Evolutionary conservation across 2,329 filamentous ascomycete genomes (phyloP), one percentile per base, ranked within the genome.

Genomic region (Alternaria panax): DNA sequence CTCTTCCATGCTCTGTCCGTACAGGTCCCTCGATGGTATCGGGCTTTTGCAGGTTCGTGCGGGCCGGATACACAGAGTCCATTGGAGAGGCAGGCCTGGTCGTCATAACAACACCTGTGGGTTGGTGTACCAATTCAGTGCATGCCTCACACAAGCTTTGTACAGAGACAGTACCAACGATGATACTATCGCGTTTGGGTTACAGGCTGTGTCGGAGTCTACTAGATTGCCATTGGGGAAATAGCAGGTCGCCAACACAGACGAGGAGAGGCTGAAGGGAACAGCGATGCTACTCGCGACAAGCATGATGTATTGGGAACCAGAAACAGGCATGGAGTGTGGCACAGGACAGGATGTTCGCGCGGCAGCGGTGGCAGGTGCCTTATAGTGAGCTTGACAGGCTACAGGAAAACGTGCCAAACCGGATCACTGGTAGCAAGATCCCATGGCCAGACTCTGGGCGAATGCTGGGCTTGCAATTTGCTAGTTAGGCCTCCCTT

Each of bases 41-140:
- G 66, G 25, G 67, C 60, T 40, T 65, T 59, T 0, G 42, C 59
- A n/a, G 55, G 48, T 32, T 67, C 60, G 38, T 70, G 66, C 14
- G 71, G 70, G 32, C 73, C 67, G 18, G 67, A 69, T 3, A 71
- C 68, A 47, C 69, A 73, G 30, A 74, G 68, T 8, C 70, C 71
- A 24, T 74, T 74, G 18, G 69, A 72, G n/a, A 74, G 63, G 56
- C 71, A 74, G 12, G 71, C 70, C 63, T 74, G 71, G 16, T 66
- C 60, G 14, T 72, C 62, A 41, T 59, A 74, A 50, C 71, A 73
- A 52, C 69, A 74, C 1, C 34, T 36, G 8, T 18, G 18, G 16
- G 16, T 36, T 36, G 34, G 34, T 36, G 34, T 18, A 36, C 8
- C 16, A 36, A 36, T 12, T 34, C 30, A 34, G 12, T 34, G 11